These are phyloP conservation scores for Neopestalotiopsis clavispora DNA, from an alignment of 2,329 filamentous ascomycete species.

Conservation along the genomic window DNA sequence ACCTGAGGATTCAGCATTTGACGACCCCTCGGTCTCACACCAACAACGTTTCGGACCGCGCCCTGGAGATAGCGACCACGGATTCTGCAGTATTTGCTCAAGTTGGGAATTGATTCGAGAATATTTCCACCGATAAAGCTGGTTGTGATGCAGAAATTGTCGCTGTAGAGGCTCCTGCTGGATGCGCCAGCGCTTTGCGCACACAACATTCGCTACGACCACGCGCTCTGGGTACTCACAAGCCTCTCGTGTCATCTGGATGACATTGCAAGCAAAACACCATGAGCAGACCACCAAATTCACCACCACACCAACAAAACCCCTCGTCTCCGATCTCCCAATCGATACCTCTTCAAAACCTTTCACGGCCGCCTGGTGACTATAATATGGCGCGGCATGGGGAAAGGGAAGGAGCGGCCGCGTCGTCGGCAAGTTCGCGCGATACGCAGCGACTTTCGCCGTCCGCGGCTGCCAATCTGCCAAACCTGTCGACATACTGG, in stretches of 20 bases:
- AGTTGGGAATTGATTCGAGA: background rate
- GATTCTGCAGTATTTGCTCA: background rate
- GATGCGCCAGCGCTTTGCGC: constrained; percentile 32
- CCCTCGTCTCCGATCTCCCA: constrained; percentile 51
- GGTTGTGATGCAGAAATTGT: constrained; percentile 29
- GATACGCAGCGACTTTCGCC: constrained; percentile 25
- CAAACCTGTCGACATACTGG: constrained; percentile 58
- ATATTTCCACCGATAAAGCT: background rate
- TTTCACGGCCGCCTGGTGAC: constrained; percentile 35
- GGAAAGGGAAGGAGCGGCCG: constrained; percentile 29
- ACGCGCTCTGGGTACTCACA: constrained; percentile 24
- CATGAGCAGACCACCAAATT: constrained; percentile 39
- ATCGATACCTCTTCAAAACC: constrained; percentile 75
- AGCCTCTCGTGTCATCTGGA: constrained; percentile 13
- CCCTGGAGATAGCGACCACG: background rate
- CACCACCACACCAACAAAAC: constrained; percentile 49
- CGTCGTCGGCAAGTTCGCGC: constrained; percentile 25
- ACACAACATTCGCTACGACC: constrained; percentile 15
- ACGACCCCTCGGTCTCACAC: constrained; percentile 15
- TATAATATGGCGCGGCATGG: constrained; percentile 12
- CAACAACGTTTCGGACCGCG: constrained; percentile 5
- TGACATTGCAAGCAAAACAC: constrained; percentile 51
- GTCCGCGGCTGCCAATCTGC: constrained; percentile 41
- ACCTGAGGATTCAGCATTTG: background rate
- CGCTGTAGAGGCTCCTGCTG: constrained; percentile 20